Percentiles rank a stretch among this genome's conserved stretches.
Conservation (phyloP, 140 eudicot species). For the Erigeron philadelphicus region DNA sequence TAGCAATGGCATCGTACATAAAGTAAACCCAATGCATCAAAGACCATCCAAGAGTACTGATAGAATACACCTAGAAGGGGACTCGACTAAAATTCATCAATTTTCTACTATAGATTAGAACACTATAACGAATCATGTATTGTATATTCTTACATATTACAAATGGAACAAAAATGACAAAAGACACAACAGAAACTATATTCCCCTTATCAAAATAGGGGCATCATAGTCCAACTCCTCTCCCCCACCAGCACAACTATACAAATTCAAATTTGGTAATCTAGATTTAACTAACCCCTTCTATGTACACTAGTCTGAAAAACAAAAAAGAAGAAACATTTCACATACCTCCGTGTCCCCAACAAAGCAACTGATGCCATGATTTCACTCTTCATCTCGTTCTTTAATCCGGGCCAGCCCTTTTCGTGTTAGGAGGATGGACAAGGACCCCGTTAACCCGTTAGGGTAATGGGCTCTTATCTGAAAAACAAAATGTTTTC, state of each 20-base stretch:
- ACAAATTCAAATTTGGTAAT: slow-evolving; percentile 32
- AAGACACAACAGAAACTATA: slow-evolving; percentile 29
- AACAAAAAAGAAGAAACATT: slow-evolving; percentile 17
- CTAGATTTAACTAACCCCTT: slow-evolving; percentile 30
- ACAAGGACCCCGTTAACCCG: slow-evolving; percentile 15
- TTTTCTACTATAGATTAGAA: slow-evolving; percentile 21
- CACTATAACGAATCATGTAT: slow-evolving; percentile 17
- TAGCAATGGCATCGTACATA: too few species aligned
- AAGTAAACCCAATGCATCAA: too few species aligned
- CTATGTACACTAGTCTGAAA: slow-evolving; percentile 36
- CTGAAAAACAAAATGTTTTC: slow-evolving; percentile 11
- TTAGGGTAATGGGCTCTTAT: background rate
- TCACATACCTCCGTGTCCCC: slow-evolving; percentile 18
- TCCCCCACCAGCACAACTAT: slow-evolving; percentile 28
- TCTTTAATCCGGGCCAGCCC: slow-evolving; percentile 50
- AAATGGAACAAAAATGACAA: slow-evolving; percentile 21
- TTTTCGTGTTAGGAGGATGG: slow-evolving; percentile 33
- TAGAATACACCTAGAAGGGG: too few species aligned
- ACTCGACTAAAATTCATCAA: slow-evolving; percentile 2
- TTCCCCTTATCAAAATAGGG: slow-evolving; percentile 35
- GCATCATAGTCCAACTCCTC: slow-evolving; percentile 21
- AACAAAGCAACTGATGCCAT: slow-evolving; percentile 8
- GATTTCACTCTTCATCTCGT: background rate
- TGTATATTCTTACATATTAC: slow-evolving; percentile 27
- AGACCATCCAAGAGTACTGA: too few species aligned